Base-by-base conservation (phyloP, 129 eudicot genomes). In the Ambrosia trifida region DNA sequence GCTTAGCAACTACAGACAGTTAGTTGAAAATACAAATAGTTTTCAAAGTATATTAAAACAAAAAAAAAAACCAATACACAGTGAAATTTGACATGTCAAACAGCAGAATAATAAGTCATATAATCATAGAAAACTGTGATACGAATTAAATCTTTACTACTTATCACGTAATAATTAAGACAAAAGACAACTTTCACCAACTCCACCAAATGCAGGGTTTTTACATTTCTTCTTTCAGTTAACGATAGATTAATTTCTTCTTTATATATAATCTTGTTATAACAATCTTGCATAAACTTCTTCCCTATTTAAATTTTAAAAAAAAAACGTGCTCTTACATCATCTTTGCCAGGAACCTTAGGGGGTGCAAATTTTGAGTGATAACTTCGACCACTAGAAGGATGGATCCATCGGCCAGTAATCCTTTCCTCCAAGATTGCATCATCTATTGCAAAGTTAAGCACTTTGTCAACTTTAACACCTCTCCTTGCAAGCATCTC, bases 401-500 rank as follows among this genome's bases (percentile, higher is more conserved):
- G 91, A 80, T 91, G 98, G 65, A 93, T 87, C 96, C 92, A 83
- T 32, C 98, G 96, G 11, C 96, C 96, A 70, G 98, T 93, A 65
- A 93, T 93, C 75, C 96, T 83, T 82, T 93, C 98, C 72, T 92
- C 98, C 83, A 92, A 76, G 72, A 92, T 85, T 35, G 95, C 81
- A 78, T 92, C 96, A 89, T 92, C 98, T 57, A 92, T 92, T 44
- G 91, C 95, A 85, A 92, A 92, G 83, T 92, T 92, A n/a, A 91
- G 88, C 49, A 87, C 97, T 74, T 83, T 90, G 74, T 90, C 97
- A 64, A 90, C 80, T 85, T 87, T 86, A 16, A 62, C 85, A 47
- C 96, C 96, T 75, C 91, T 76, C 61, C 60, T 86, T 44, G 78
- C 86, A 68, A 92, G 98, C 98, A 92, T 92, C 72, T 86, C 95